These are phyloP conservation scores for Microglena sp. DNA, from an alignment of 139 green algal species.

Conservation along the genomic window DNA sequence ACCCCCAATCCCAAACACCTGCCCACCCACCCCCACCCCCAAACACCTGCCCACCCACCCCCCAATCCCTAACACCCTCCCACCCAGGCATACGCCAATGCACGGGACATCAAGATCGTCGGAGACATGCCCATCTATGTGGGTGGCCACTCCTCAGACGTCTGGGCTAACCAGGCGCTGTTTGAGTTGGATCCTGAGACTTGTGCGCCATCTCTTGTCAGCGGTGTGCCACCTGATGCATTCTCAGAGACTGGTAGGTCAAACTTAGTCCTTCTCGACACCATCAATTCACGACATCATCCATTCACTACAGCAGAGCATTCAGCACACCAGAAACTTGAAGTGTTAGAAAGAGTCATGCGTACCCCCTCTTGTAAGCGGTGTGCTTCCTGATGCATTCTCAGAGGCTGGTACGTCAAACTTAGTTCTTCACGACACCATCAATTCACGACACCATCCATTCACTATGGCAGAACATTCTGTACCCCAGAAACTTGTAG, in stretches of 20 bases:
- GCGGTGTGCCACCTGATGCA: conserved; percentile 89
- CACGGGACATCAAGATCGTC: conserved; percentile 71
- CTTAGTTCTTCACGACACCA: no score
- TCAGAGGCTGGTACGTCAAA: conserved; percentile 50
- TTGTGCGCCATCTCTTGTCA: conserved; percentile 41
- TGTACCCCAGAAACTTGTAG: conserved; percentile 34
- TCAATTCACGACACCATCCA: no score
- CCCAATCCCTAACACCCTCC: not conserved
- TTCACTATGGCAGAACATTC: no score
- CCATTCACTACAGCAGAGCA: no score
- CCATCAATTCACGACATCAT: no score
- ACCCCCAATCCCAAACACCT: no score
- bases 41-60: not conserved
- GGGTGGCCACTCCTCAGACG: conserved; percentile 81
- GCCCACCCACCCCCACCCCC: not conserved
- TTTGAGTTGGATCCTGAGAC: conserved; percentile 42
- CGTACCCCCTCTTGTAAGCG: conserved; percentile 48
- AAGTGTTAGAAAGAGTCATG: conserved; percentile 65
- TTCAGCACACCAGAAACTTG: conserved; percentile 28
- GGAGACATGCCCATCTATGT: conserved; percentile 99
- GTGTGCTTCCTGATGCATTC: conserved; percentile 94
- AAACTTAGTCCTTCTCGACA: no score
- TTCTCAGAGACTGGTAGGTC: conserved; percentile 70
- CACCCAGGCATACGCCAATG: conserved; percentile 79
- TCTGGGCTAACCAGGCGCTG: conserved; percentile 81